Percentiles rank a stretch among this genome's conserved stretches.
Conservation (phyloP, 139 green algal genomes). For the Chlamydomonas sp. region DNA sequence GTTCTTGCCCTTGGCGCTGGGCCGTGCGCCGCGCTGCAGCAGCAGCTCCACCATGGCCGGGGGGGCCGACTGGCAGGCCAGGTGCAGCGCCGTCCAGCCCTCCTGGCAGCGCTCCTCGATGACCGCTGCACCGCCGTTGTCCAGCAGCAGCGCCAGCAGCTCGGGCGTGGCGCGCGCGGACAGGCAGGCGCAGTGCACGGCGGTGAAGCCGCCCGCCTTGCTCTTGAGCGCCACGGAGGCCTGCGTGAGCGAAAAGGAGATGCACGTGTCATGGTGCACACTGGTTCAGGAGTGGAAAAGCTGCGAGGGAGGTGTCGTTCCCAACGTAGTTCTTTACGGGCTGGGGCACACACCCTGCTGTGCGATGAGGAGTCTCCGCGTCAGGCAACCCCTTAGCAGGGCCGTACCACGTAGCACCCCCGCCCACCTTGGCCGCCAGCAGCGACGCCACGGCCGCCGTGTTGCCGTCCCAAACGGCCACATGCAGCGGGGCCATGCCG, state of each 20-base stretch:
- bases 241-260: not conserved
- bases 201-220: conserved; percentile 35
- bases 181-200: conserved; percentile 34
- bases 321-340: no score
- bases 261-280: no score
- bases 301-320: no score
- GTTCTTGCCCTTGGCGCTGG: conserved; percentile 41
- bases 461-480: conserved; percentile 51
- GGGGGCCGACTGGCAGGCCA: conserved; percentile 37
- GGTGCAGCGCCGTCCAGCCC: conserved; percentile 50
- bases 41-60: conserved; percentile 43
- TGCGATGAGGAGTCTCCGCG: no score
- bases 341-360: no score
- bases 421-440: conserved; percentile 47
- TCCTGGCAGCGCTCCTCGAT: conserved; percentile 50
- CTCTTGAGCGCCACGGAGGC: conserved; percentile 24
- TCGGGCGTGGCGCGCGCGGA: conserved; percentile 14
- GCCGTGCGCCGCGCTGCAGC: conserved; percentile 36
- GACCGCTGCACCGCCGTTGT: conserved; percentile 32
- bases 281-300: not conserved
- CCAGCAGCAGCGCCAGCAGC: conserved; percentile 41
- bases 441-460: conserved; percentile 43
- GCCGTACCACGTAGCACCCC: not conserved
- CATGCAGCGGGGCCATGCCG: conserved; percentile 46
- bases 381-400: not conserved